Evolutionary conservation across 371 early-diverging fungal genomes (phyloP).

Genomic region (Apophysomyces sp.): DNA sequence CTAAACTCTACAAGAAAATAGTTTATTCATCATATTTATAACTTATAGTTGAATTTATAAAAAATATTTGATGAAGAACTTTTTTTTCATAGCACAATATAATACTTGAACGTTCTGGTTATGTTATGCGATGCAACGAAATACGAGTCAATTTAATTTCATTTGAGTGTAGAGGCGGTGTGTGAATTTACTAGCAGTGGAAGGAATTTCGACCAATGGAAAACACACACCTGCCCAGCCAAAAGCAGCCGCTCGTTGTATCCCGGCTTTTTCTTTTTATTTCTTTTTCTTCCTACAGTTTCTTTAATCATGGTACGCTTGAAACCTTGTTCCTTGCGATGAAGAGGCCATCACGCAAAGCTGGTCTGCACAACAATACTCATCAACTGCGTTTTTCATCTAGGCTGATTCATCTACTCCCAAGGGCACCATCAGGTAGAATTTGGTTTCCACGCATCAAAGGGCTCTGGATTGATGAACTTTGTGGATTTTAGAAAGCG

Average conservation of each 20-base stretch:
- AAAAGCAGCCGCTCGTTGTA: background rate
- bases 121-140: too few relatives aligned
- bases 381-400: background rate
- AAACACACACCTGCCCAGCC: background rate
- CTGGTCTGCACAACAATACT: background rate
- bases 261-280: background rate
- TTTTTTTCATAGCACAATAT: too few relatives aligned
- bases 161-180: too few relatives aligned
- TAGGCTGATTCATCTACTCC: constrained; percentile 32
- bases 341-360: background rate
- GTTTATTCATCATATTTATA: too few relatives aligned
- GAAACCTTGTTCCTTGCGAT: background rate
- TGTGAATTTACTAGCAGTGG: too few relatives aligned
- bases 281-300: background rate
- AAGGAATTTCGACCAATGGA: background rate
- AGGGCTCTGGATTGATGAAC: background rate
- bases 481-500: constrained; percentile 40
- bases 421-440: constrained; percentile 39
- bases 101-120: too few relatives aligned
- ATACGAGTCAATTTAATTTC: too few relatives aligned
- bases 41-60: too few relatives aligned
- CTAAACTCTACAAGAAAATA: too few relatives aligned
- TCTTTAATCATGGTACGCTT: background rate
- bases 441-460: background rate
- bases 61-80: too few relatives aligned